phyloP scores from a whole-genome alignment of 495 filamentous ascomycete species.

The Aspergillus mulundensis region DNA sequence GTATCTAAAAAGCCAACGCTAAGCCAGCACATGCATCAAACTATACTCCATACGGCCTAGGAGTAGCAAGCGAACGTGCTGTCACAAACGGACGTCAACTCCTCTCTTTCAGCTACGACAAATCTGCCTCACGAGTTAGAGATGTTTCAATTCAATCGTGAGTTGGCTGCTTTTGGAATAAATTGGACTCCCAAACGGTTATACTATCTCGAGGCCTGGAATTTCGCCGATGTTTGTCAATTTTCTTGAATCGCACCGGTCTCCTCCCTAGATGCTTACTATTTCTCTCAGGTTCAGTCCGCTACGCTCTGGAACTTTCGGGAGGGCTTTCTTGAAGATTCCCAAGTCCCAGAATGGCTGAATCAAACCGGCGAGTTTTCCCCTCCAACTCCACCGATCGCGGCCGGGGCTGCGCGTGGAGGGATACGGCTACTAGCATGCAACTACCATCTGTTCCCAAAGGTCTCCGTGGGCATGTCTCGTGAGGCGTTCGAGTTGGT shows the following conservation, averaged over 20 bases:
- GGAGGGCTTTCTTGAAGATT: background rate
- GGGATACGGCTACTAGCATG: conserved; percentile 1
- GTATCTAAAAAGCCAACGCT: background rate
- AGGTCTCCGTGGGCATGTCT: background rate
- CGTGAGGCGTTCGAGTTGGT: background rate
- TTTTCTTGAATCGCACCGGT: no score
- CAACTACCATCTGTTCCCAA: conserved; percentile 2
- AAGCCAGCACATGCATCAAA: background rate
- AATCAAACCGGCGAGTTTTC: background rate
- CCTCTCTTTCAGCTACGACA: no score
- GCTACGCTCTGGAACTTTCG: conserved; percentile 1
- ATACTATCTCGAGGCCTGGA: conserved; percentile 1
- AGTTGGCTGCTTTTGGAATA: background rate
- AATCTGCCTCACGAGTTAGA: background rate
- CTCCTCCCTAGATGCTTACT: background rate
- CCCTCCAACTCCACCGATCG: background rate
- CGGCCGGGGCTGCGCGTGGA: background rate
- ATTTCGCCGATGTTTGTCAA: background rate
- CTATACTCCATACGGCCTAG: background rate
- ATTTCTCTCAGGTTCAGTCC: background rate
- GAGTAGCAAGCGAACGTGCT: background rate
- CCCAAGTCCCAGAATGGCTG: background rate
- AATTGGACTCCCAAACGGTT: background rate
- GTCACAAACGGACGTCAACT: background rate
- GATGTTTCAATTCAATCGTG: conserved; percentile 1